Evolutionary conservation across 108 stramenopile species (phyloP), one percentile per base, ranked within the genome.

Genomic region (Conticribra guillardii): DNA sequence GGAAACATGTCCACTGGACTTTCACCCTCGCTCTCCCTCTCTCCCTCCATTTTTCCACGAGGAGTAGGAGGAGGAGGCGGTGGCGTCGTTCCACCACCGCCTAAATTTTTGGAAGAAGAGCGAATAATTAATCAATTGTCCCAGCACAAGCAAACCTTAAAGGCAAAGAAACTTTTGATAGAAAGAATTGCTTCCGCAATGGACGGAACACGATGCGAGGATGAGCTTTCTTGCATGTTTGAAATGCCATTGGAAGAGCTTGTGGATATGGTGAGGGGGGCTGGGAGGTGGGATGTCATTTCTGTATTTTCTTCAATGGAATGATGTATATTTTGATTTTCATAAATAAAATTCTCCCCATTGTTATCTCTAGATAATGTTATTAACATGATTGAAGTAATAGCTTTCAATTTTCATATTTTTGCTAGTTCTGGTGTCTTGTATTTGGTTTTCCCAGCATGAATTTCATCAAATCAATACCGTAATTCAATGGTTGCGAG

Each of bases 141-240:
- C 37, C 37, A 41, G 11, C 37, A 41, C 37, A 41, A 41, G 37
- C 37, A 41, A 41, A 23, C 41, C 1, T 46, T 54, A 53, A 62
- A 54, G 33, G 47, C 69, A 16, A 33, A 46, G 50, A 69, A 31
- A n/a, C 22, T 47, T 21, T 46, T 84, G 55, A 61, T 80, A 8
- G 54, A 70, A 46, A 46, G 26, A 22, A 80, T 88, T 34, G 84
- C 87, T 17, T 29, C 44, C 3, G 60, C 78, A 46, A 91, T 94
- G 90, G 85, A 94, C 76, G 93, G 93, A 8, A 85, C 71, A 3
- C 74, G 82, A 28, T 87, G 89, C 52, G 93, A 94, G 53, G 93
- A 94, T 71, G 93, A 88, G 59, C 56, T 94, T 44, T 86, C 80
- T 17, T 90, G 87, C 60, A 78, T 67, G 57, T 91, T 91, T 66